Conservation (phyloP, 192 early-diverging fungal genomes). For the Powellomyces hirtus region DNA sequence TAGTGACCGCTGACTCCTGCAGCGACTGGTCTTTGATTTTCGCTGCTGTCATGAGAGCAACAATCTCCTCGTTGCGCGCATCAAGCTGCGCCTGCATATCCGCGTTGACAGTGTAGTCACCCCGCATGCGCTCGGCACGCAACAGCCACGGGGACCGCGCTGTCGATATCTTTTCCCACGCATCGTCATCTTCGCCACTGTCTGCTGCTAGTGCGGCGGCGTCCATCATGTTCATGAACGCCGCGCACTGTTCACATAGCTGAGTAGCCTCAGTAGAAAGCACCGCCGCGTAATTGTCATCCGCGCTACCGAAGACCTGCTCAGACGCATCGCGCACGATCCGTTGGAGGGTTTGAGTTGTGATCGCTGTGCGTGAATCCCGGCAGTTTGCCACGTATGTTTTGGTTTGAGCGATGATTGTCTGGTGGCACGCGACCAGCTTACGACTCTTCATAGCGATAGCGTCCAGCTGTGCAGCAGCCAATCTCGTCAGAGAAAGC, state of each 20-base stretch:
- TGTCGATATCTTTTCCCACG: neutral
- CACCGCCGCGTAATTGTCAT: neutral
- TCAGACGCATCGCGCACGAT: neutral
- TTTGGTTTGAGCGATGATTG: neutral
- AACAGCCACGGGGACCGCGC: slow-evolving; percentile 67
- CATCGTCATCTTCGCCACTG: slow-evolving; percentile 22
- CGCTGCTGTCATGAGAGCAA: slow-evolving; percentile 73
- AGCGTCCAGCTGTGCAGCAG: neutral
- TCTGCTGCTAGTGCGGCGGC: neutral
- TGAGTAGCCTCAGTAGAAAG: neutral
- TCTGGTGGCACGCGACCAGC: neutral
- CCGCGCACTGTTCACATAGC: neutral
- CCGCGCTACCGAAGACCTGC: neutral
- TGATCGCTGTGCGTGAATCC: neutral
- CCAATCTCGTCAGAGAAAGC: neutral
- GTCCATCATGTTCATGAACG: neutral
- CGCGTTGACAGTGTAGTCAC: slow-evolving; percentile 73
- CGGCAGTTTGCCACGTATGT: neutral
- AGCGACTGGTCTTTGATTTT: slow-evolving; percentile 79
- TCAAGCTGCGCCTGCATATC: slow-evolving; percentile 77
- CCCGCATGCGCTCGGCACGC: slow-evolving; percentile 78
- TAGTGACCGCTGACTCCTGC: slow-evolving; percentile 71
- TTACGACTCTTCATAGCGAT: neutral
- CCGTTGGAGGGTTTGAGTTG: neutral
- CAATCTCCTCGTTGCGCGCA: slow-evolving; percentile 73